Conservation (phyloP, 345 rosid species). For the Microthlaspi erraticum region DNA sequence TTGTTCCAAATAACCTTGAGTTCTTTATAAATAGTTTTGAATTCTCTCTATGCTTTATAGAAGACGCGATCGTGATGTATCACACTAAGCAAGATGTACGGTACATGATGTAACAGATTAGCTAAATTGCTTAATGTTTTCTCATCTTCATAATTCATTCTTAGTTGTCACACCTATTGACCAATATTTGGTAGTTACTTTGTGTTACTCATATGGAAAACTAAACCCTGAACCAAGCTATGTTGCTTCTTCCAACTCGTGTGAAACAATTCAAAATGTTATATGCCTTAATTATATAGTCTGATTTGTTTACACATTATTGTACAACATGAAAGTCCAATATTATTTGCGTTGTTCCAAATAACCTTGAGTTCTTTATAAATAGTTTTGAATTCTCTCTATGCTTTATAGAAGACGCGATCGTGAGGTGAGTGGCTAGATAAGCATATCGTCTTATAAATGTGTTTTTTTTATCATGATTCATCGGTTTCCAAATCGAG, state of each 20-base stretch:
- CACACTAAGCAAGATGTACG: background rate
- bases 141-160: background rate
- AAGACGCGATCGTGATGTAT: background rate
- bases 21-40: background rate
- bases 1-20: background rate
- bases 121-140: background rate
- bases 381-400: background rate
- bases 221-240: conserved; percentile 14
- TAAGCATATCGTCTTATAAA: background rate
- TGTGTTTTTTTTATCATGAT: background rate
- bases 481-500: background rate
- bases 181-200: background rate
- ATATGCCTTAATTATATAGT: background rate
- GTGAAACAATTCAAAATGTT: background rate
- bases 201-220: background rate
- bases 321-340: conserved; percentile 13
- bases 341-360: background rate
- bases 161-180: background rate
- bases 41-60: background rate
- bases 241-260: conserved; percentile 24
- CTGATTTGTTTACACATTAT: background rate
- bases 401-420: too few relatives aligned
- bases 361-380: background rate
- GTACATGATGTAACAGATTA: background rate
- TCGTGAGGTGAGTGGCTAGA: too few relatives aligned